A percentile compares a stretch with the other conserved stretches of the same genome.
Conservation (phyloP, 768 basidiomycete genomes). For the Galerina marginata region DNA sequence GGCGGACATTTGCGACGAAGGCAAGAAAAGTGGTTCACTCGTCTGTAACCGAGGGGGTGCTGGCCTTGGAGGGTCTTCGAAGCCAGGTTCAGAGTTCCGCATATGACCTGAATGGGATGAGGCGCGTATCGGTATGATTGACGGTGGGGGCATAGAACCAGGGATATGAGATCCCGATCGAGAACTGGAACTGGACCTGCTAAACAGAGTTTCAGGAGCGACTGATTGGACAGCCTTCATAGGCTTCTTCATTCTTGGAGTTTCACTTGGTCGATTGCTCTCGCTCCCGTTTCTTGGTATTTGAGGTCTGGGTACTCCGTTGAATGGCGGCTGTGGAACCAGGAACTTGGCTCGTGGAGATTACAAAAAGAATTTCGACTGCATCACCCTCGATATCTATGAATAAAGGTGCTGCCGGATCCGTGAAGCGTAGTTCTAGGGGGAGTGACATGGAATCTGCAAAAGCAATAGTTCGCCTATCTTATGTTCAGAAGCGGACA, state of each 20-base stretch:
- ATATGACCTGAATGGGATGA: constrained; percentile 7
- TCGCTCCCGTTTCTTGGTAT: constrained; percentile 49
- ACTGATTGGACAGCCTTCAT: constrained; percentile 55
- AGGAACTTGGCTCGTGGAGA: constrained; percentile 74
- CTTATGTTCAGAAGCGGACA: neutral
- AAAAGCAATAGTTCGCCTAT: constrained; percentile 81
- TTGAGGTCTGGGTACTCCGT: constrained; percentile 24
- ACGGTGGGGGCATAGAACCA: constrained; percentile 49
- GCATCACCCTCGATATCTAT: constrained; percentile 77
- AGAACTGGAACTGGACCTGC: constrained; percentile 19
- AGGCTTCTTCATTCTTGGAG: constrained; percentile 52
- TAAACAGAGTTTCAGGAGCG: constrained; percentile 25
- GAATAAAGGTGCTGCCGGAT: constrained; percentile 74
- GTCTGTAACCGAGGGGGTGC: constrained; percentile 8
- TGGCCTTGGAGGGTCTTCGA: neutral
- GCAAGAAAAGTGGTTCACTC: constrained; percentile 49
- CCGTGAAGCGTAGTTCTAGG: constrained; percentile 77
- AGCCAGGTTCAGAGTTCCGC: neutral
- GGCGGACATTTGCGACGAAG: constrained; percentile 66
- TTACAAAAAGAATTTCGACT: constrained; percentile 71
- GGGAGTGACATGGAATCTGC: constrained; percentile 72
- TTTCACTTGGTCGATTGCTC: constrained; percentile 45
- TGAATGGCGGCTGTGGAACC: constrained; percentile 29
- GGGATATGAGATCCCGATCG: constrained; percentile 30
- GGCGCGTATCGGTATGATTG: constrained; percentile 23